phyloP scores from a whole-genome alignment of 2,329 filamentous ascomycete species.

The Sordariomycetes sp. region DNA sequence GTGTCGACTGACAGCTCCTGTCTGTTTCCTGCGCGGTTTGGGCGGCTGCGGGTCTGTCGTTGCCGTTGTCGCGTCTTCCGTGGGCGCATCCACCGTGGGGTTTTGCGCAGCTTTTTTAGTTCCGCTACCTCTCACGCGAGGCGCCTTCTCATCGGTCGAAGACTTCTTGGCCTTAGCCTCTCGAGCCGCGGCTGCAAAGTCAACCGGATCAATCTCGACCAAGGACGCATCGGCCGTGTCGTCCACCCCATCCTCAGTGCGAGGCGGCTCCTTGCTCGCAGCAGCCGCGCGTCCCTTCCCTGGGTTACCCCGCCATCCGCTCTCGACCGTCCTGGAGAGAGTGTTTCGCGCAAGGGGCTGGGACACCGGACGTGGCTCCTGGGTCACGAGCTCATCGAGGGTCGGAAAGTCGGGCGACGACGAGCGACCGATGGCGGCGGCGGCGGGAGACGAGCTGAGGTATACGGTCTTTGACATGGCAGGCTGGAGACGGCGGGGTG shows the following conservation, averaged over 20 bases:
- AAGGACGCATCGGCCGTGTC: constrained; percentile 1
- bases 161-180: neutral
- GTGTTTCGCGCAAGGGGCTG: neutral
- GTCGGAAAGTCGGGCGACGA: constrained; percentile 5
- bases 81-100: neutral
- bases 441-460: constrained; percentile 2
- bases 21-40: constrained; percentile 7
- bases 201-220: constrained; percentile 2
- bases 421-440: neutral
- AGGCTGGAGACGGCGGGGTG: neutral
- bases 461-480: neutral
- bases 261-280: neutral
- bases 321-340: neutral
- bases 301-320: neutral
- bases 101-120: neutral
- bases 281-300: neutral
- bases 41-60: neutral
- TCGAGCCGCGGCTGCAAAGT: neutral
- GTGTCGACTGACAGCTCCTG: neutral
- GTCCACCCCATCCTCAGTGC: neutral
- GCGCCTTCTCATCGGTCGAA: neutral
- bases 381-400: constrained; percentile 1
- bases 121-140: neutral
- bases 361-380: neutral
- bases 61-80: neutral